Percentiles rank a stretch among this genome's conserved stretches.
Conservation (phyloP, 345 rosid species). For the Barbarea vulgaris region DNA sequence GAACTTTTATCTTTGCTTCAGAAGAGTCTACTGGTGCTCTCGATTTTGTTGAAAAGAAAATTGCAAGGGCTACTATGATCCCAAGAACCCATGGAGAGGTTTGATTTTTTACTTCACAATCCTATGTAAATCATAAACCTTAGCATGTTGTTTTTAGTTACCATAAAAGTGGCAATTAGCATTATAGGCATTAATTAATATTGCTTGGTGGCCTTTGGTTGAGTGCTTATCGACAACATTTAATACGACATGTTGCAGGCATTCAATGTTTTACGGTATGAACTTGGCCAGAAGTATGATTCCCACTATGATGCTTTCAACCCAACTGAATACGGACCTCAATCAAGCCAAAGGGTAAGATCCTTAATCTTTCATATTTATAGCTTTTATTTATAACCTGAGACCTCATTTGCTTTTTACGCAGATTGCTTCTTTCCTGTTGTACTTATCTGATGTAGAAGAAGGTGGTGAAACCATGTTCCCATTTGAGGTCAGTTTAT, state of each 20-base stretch:
- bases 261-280: constrained; percentile 83
- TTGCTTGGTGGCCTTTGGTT: constrained; percentile 14
- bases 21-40: constrained; percentile 63
- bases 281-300: constrained; percentile 86
- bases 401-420: constrained; percentile 20
- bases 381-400: background rate
- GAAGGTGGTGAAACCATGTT: constrained; percentile 89
- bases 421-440: constrained; percentile 68
- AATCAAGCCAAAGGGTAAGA: constrained; percentile 73
- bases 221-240: constrained; percentile 1
- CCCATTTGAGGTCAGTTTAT: constrained; percentile 63
- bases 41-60: constrained; percentile 61
- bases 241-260: constrained; percentile 53
- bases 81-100: constrained; percentile 80
- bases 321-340: constrained; percentile 83
- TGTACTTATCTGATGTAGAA: constrained; percentile 71
- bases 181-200: background rate
- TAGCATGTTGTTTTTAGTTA: background rate
- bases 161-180: background rate
- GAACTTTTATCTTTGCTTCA: constrained; percentile 69
- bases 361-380: background rate
- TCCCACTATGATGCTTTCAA: constrained; percentile 86
- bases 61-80: constrained; percentile 72
- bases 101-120: constrained; percentile 15
- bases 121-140: background rate